These are phyloP conservation scores for Marasmius tenuissimus DNA, from an alignment of 1,284 basidiomycete species.

Conservation along the genomic window DNA sequence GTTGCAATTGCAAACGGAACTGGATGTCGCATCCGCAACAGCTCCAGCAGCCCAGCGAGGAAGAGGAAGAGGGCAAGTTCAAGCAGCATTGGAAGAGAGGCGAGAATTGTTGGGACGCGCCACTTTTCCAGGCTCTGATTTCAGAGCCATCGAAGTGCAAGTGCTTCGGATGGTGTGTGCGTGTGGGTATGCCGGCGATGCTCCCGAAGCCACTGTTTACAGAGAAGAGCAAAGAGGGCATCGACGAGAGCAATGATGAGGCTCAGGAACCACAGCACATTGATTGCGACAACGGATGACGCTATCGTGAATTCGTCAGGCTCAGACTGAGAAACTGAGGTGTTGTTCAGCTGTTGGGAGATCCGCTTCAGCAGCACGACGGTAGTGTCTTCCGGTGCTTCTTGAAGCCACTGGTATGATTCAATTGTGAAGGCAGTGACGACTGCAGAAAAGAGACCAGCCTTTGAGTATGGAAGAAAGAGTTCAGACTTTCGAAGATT, in stretches of 20 bases:
- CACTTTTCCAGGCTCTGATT: neutral
- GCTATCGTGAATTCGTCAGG: neutral
- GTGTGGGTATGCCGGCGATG: too few species aligned
- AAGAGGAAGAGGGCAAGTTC: neutral
- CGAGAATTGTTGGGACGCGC: neutral
- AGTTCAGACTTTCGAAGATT: neutral
- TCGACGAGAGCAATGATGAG: too few species aligned
- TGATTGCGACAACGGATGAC: neutral
- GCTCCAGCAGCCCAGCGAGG: constrained; percentile 1
- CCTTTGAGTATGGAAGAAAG: neutral
- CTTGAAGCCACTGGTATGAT: constrained; percentile 1
- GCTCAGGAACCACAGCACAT: too few species aligned
- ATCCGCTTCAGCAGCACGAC: neutral
- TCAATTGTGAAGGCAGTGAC: constrained; percentile 6
- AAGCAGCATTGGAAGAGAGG: neutral
- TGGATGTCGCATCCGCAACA: neutral
- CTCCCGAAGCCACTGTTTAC: too few species aligned
- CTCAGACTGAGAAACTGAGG: neutral
- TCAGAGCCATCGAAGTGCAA: neutral
- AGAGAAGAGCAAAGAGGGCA: too few species aligned
- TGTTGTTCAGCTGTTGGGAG: constrained; percentile 1
- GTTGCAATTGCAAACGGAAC: neutral
- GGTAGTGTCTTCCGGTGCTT: neutral
- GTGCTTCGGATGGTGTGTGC: neutral
- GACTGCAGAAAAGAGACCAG: constrained; percentile 3